Evolutionary conservation across 805 yeast genomes (phyloP).

Genomic region (Saccharomycopsis lassenensis): DNA sequence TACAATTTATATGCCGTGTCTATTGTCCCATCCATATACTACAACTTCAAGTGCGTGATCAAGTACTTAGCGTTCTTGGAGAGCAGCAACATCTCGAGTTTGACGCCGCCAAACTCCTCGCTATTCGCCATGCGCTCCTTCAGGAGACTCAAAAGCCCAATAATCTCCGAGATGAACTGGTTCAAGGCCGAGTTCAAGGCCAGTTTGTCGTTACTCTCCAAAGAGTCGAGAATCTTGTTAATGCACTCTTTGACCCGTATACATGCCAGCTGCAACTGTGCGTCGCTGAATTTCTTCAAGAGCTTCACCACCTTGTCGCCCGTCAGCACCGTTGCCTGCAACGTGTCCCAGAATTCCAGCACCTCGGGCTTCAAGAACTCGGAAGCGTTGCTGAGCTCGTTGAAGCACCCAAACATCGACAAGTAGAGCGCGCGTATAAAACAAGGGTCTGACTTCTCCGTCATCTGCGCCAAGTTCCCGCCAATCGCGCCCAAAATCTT

Average conservation of each 20-base stretch:
- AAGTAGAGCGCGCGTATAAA: slow-evolving; percentile 33
- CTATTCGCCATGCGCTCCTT: slow-evolving; percentile 3
- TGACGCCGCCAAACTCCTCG: slow-evolving; percentile 1
- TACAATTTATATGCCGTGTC: neutral
- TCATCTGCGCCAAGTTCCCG: no score
- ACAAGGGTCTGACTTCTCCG: slow-evolving; percentile 31
- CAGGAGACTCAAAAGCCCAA: slow-evolving; percentile 1
- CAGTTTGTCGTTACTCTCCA: no score
- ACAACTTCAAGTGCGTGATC: no score
- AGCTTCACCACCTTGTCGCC: slow-evolving; percentile 4
- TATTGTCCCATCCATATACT: neutral
- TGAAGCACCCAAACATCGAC: slow-evolving; percentile 32
- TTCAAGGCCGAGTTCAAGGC: slow-evolving; percentile 4
- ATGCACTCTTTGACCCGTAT: no score
- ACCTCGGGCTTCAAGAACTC: slow-evolving; percentile 20
- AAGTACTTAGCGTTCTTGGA: slow-evolving; percentile 6
- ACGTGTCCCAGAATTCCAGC: slow-evolving; percentile 4
- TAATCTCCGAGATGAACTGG: slow-evolving; percentile 6
- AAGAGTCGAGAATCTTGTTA: no score
- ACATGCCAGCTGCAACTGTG: no score
- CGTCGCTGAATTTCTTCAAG: neutral
- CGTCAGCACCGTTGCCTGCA: slow-evolving; percentile 1
- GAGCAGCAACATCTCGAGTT: slow-evolving; percentile 6
- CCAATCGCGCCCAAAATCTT: no score
- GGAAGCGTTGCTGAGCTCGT: slow-evolving; percentile 35